These are phyloP conservation scores for Harrya chromipes DNA, from an alignment of 768 basidiomycete species.

Conservation along the genomic window DNA sequence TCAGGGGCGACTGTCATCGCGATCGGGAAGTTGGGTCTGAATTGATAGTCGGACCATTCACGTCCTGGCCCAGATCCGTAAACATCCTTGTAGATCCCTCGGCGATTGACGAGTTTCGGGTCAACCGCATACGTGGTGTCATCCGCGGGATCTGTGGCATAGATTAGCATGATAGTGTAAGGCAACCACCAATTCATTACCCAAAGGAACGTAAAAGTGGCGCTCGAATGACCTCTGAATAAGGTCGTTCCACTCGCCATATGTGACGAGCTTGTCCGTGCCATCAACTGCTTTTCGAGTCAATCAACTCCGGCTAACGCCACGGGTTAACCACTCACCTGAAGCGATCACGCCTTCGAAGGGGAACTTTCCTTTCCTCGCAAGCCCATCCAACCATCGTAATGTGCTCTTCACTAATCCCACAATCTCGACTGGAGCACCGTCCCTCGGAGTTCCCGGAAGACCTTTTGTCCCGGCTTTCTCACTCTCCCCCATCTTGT, in stretches of 20 bases:
- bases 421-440: conserved; percentile 93
- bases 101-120: conserved; percentile 69
- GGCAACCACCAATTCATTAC: conserved; percentile 35
- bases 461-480: conserved; percentile 92
- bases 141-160: conserved; percentile 56
- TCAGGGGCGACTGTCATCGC: conserved; percentile 98
- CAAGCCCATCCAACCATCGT: conserved; percentile 79
- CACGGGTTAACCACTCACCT: conserved; percentile 46
- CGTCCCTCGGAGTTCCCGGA: conserved; percentile 96
- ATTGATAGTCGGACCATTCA: conserved; percentile 97
- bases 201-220: conserved; percentile 83
- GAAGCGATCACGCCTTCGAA: conserved; percentile 84
- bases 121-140: conserved; percentile 73
- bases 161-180: background rate
- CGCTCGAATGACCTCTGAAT: conserved; percentile 87
- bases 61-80: conserved; percentile 83
- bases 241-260: conserved; percentile 85
- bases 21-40: conserved; percentile 90
- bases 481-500: conserved; percentile 94
- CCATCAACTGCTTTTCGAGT: conserved; percentile 57
- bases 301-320: background rate
- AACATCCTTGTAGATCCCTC: conserved; percentile 99
- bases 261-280: conserved; percentile 66
- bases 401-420: conserved; percentile 91
- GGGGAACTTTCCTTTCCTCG: conserved; percentile 67